Conservation (phyloP, 306 rosid genomes). For the Abrus pulchellus region DNA sequence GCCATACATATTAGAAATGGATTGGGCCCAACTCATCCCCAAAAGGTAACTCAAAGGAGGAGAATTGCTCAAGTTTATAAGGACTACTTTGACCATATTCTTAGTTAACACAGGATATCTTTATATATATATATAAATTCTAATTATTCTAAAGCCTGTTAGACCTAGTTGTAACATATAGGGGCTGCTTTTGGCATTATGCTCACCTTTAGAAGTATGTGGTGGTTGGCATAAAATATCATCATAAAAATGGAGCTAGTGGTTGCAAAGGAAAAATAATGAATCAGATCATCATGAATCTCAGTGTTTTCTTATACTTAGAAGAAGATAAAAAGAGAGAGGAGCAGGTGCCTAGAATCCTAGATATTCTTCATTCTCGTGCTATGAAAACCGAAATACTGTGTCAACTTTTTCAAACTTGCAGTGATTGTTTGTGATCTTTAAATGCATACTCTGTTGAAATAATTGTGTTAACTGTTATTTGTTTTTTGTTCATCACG, state of each 20-base stretch:
- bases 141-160: constrained; percentile 7
- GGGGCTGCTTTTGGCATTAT: constrained; percentile 14
- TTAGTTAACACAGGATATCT: background rate
- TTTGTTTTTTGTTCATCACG: constrained; percentile 40
- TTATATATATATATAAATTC: constrained; percentile 1
- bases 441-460: constrained; percentile 39
- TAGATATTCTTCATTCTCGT: constrained; percentile 35
- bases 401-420: constrained; percentile 3
- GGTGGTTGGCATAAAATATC: constrained; percentile 34
- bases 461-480: constrained; percentile 27
- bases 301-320: constrained; percentile 20
- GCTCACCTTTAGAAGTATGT: constrained; percentile 35
- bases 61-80: background rate
- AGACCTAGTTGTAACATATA: constrained; percentile 32
- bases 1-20: constrained; percentile 12
- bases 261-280: constrained; percentile 27
- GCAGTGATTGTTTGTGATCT: constrained; percentile 13
- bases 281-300: constrained; percentile 29
- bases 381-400: constrained; percentile 25
- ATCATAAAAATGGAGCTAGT: constrained; percentile 33
- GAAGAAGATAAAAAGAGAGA: constrained; percentile 24
- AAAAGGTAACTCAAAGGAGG: background rate
- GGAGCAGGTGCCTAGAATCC: constrained; percentile 31
- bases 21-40: background rate
- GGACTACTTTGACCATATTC: background rate